Conservation (phyloP, 106 monocot genomes). For the Platanthera zijinensis region DNA sequence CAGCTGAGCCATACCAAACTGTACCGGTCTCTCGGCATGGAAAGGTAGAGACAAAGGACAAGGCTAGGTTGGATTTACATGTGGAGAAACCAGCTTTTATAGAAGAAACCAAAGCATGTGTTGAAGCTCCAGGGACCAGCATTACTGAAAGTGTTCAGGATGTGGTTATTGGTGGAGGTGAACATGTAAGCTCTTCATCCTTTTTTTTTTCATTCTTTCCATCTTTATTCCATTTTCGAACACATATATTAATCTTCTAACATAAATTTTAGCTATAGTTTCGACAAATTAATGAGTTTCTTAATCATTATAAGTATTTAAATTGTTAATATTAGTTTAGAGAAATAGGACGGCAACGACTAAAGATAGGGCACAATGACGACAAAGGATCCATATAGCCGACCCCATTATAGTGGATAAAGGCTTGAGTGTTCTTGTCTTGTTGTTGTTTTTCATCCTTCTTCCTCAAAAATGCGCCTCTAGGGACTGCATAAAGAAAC, state of each 20-base stretch:
- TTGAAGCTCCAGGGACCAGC: slow-evolving; percentile 77
- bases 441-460: no score
- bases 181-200: slow-evolving; percentile 43
- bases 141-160: slow-evolving; percentile 76
- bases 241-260: not conserved
- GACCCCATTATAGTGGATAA: not conserved
- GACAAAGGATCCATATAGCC: no score
- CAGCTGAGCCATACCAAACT: slow-evolving; percentile 40
- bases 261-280: not conserved
- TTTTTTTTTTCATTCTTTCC: slow-evolving; percentile 2
- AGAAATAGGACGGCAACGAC: no score
- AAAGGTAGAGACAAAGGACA: slow-evolving; percentile 35
- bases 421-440: no score
- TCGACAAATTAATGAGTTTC: not conserved
- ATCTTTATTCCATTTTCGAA: not conserved
- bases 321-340: not conserved
- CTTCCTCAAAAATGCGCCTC: no score
- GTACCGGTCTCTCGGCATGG: slow-evolving; percentile 27
- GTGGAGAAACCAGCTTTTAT: slow-evolving; percentile 26
- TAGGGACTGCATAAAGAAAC: no score
- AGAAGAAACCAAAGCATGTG: slow-evolving; percentile 38
- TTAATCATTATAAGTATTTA: not conserved
- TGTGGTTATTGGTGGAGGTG: slow-evolving; percentile 69
- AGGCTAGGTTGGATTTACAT: slow-evolving; percentile 20
- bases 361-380: not conserved